Conservation (phyloP, 2,329 filamentous ascomycete genomes). For the Exophiala dermatitidis region DNA sequence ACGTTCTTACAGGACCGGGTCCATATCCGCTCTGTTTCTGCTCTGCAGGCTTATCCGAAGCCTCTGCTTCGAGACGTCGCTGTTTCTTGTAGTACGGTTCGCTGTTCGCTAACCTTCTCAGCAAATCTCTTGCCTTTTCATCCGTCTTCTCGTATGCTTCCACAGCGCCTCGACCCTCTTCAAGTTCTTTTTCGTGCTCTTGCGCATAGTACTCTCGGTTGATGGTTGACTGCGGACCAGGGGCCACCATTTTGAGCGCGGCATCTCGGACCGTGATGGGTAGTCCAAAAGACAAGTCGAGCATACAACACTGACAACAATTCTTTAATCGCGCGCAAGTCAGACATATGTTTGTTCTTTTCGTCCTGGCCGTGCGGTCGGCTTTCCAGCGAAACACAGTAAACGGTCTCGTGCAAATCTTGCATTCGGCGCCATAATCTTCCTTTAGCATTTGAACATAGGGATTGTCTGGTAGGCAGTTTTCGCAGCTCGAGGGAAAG, state of each 20-base stretch:
- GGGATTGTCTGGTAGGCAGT: constrained; percentile 89
- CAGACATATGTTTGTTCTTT: constrained; percentile 89
- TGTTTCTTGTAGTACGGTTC: constrained; percentile 95
- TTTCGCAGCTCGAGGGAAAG: constrained; percentile 58
- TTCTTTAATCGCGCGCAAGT: constrained; percentile 97
- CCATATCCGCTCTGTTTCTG: constrained; percentile 48
- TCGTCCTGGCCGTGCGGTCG: constrained; percentile 83
- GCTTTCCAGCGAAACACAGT: constrained; percentile 94
- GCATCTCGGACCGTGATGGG: constrained; percentile 94
- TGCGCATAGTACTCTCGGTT: constrained; percentile 98
- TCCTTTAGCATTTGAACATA: constrained; percentile 99
- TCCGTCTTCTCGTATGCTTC: constrained; percentile 97
- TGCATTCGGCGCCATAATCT: constrained; percentile 83
- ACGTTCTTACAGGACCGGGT: constrained; percentile 72
- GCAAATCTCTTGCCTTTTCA: constrained; percentile 84
- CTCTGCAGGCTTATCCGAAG: constrained; percentile 36
- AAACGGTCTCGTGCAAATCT: constrained; percentile 86
- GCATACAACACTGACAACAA: constrained; percentile 98
- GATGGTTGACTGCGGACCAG: constrained; percentile 82
- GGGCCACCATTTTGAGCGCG: constrained; percentile 93
- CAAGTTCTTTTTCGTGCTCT: constrained; percentile 90
- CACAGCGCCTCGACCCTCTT: constrained; percentile 75
- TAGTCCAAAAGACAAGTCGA: constrained; percentile 90
- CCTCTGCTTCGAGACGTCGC: constrained; percentile 59
- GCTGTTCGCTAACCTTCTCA: constrained; percentile 77